Evolutionary conservation across 495 filamentous ascomycete genomes (phyloP), one percentile per base, ranked within the genome.

Genomic region (Glonium stellatum): DNA sequence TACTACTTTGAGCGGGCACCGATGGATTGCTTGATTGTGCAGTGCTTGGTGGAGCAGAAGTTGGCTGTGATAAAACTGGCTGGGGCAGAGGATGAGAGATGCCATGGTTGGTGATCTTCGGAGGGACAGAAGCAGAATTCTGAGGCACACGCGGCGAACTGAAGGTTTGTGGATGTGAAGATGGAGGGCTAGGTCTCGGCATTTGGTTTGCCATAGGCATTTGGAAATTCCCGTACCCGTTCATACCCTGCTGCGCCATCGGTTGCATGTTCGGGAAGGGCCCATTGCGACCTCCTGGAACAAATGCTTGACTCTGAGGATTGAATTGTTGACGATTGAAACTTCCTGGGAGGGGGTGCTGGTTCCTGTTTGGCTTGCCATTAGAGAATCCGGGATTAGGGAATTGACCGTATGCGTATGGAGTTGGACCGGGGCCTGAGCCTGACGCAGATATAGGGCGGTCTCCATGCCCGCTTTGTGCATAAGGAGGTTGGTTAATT

Each of bases 291-390:
- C 37, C 35, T 21, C 80, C 78, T 21, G 92, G 92, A 44, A 96
- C 81, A 68, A 97, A 97, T 1, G 89, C 84, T 60, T 91, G 87
- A 11, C 88, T 96, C 72, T 95, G 90, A 0, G 92, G 92, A 65
- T 97, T 96, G 77, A 97, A 96, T 21, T 87, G 81, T 67, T 89
- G 87, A 22, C 90, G 78, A 67, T 84, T 87, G 71, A 87, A 95
- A 72, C 85, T 90, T 18, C 87, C 89, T 13, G 89, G 88, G 44
- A 95, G 80, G 31, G 87, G 85, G 69, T 93, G 88, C 59, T 85
- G 79, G 49, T 79, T 74, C 50, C 73, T 65, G 54, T 67, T 83
- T 68, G 86, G 84, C 44, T 85, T 78, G 54, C 83, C 80, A 41
- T 83, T 73, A 55, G 84, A 83, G 68, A 87, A 80, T 56, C 78